phyloP scores from a whole-genome alignment of 2,329 filamentous ascomycete genomes.

The Zopfia rhizophila region DNA sequence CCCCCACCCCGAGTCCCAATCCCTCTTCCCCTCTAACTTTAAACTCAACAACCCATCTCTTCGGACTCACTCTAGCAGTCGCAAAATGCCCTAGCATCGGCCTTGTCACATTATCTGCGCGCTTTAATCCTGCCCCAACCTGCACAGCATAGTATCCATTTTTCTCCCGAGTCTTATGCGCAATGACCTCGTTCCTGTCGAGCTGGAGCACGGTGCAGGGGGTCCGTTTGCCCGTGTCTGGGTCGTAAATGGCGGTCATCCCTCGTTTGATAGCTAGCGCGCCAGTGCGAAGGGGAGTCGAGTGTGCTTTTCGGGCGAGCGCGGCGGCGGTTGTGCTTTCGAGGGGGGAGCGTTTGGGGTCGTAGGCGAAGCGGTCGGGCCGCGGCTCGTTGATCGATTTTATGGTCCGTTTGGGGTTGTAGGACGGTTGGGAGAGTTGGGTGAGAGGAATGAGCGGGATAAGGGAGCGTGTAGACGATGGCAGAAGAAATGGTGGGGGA shows the following conservation, averaged over 20 bases:
- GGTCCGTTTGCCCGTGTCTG: slow-evolving; percentile 77
- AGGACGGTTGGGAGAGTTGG: slow-evolving; percentile 22
- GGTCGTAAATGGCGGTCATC: slow-evolving; percentile 91
- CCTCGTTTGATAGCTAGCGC: slow-evolving; percentile 91
- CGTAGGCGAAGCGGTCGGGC: slow-evolving; percentile 64
- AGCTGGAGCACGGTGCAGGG: slow-evolving; percentile 94
- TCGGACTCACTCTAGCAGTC: slow-evolving; percentile 81
- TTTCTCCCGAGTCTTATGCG: slow-evolving; percentile 80
- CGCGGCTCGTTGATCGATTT: slow-evolving; percentile 66
- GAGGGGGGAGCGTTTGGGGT: slow-evolving; percentile 62
- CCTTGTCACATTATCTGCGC: slow-evolving; percentile 79
- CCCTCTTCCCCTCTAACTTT: slow-evolving; percentile 79
- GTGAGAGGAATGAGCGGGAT: slow-evolving; percentile 30
- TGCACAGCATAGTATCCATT: slow-evolving; percentile 97
- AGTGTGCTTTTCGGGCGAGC: slow-evolving; percentile 66
- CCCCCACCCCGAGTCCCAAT: slow-evolving; percentile 77
- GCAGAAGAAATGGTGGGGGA: slow-evolving; percentile 41
- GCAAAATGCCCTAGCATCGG: slow-evolving; percentile 91
- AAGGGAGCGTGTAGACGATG: slow-evolving; percentile 37
- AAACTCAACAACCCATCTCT: slow-evolving; percentile 87
- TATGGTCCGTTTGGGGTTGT: slow-evolving; percentile 55
- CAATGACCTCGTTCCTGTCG: slow-evolving; percentile 89
- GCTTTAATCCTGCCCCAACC: slow-evolving; percentile 80
- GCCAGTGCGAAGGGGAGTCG: slow-evolving; percentile 76
- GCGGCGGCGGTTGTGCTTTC: slow-evolving; percentile 68